A percentile compares a stretch with the other conserved stretches of the same genome.
These are phyloP conservation scores for Lomentospora prolificans DNA, from an alignment of 2,329 filamentous ascomycete genomes.

Conservation along the genomic window DNA sequence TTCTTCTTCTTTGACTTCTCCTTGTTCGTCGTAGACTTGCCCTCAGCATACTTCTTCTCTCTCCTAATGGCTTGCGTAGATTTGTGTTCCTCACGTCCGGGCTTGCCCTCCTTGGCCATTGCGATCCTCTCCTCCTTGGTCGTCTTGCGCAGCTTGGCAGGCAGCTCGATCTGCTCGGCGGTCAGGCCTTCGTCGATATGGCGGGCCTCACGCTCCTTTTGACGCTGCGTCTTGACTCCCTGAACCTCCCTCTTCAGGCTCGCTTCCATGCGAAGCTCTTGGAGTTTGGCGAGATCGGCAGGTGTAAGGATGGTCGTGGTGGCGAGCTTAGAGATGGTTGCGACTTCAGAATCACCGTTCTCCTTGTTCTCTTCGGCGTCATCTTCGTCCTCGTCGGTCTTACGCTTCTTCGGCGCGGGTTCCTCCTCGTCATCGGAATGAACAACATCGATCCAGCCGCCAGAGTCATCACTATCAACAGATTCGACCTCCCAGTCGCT, in stretches of 20 bases:
- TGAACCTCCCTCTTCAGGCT: constrained; percentile 54
- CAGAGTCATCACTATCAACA: constrained; percentile 57
- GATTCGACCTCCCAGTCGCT: constrained; percentile 54
- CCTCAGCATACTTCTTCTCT: constrained; percentile 77
- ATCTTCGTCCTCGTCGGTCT: constrained; percentile 21
- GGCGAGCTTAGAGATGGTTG: constrained; percentile 63
- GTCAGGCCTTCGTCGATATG: constrained; percentile 85
- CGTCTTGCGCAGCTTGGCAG: constrained; percentile 68
- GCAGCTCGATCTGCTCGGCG: constrained; percentile 82
- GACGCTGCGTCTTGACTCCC: constrained; percentile 30
- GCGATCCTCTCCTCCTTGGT: constrained; percentile 87
- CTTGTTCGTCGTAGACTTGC: constrained; percentile 94
- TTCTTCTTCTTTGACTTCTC: constrained; percentile 98
- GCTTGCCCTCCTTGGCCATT: constrained; percentile 72
- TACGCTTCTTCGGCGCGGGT: constrained; percentile 42
- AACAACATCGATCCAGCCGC: constrained; percentile 88
- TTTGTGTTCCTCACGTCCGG: constrained; percentile 70
- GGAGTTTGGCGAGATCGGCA: constrained; percentile 88
- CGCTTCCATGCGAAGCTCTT: constrained; percentile 70
- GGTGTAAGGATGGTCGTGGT: constrained; percentile 91
- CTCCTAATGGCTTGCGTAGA: constrained; percentile 74
- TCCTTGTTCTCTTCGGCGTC: constrained; percentile 34
- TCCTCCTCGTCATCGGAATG: constrained; percentile 74
- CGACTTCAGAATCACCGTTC: constrained; percentile 29
- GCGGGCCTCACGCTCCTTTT: constrained; percentile 40